These are phyloP conservation scores for Talaromyces sp. DNA, from an alignment of 2,329 filamentous ascomycete species.

Conservation along the genomic window DNA sequence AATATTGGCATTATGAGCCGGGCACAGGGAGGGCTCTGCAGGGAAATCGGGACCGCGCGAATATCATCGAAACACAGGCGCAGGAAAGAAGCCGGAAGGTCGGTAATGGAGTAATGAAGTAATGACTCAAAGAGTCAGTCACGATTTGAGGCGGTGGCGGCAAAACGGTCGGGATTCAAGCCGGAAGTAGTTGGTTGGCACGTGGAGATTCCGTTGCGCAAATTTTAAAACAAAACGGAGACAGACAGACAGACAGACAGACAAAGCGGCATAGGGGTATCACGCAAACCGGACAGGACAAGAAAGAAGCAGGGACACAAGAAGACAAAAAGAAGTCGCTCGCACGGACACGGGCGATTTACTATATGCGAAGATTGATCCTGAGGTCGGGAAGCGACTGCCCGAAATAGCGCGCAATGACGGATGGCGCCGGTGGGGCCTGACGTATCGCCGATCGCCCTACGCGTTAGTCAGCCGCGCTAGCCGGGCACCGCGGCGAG, in stretches of 20 bases:
- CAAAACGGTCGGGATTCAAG: background rate
- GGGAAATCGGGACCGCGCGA: background rate
- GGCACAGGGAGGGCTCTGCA: background rate
- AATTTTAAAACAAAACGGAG: background rate
- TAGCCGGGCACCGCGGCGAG: background rate
- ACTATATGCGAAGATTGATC: background rate
- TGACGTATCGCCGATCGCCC: background rate
- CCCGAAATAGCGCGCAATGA: background rate
- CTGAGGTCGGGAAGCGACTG: background rate
- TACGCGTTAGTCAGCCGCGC: background rate
- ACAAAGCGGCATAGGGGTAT: too few species aligned
- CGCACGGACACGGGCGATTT: background rate
- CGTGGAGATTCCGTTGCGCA: background rate
- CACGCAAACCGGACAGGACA: background rate
- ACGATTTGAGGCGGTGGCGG: constrained; percentile 12
- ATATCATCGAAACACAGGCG: background rate
- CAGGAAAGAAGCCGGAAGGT: background rate
- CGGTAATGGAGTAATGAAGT: background rate
- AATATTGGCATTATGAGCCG: constrained; percentile 24
- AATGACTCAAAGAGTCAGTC: background rate
- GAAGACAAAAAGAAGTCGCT: background rate
- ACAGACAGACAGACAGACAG: background rate
- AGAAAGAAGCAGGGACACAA: background rate
- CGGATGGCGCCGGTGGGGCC: background rate
- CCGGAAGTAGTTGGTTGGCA: constrained; percentile 16